Evolutionary conservation across 2,329 filamentous ascomycete genomes (phyloP).

Genomic region (Raffaelea ambrosiae): DNA sequence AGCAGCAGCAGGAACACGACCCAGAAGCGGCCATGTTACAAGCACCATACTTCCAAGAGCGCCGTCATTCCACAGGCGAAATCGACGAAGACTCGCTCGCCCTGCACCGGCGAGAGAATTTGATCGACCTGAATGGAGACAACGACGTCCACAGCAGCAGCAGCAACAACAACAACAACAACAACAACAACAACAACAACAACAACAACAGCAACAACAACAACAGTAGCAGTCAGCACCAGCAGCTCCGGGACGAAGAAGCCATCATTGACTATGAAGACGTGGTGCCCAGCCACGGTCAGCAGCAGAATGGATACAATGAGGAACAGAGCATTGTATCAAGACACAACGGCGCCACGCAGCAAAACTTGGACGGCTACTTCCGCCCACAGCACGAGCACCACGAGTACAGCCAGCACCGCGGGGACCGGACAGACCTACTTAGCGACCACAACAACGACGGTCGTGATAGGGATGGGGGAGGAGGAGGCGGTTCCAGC

Average conservation of each 20-base stretch:
- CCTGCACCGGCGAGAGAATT: constrained; percentile 42
- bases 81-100: constrained; percentile 55
- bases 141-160: constrained; percentile 12
- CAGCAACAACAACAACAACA: neutral
- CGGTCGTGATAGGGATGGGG: too few relatives aligned
- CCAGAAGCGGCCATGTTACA: constrained; percentile 21
- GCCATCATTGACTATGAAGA: constrained; percentile 11
- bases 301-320: neutral
- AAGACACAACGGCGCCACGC: neutral
- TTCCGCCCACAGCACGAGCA: neutral
- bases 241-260: constrained; percentile 17
- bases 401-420: neutral
- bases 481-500: neutral
- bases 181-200: constrained; percentile 19
- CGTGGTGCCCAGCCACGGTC: neutral
- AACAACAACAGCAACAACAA: neutral
- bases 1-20: constrained; percentile 19
- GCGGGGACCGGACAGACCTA: neutral
- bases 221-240: too few relatives aligned
- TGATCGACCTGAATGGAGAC: constrained; percentile 50
- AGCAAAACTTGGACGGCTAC: neutral
- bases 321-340: neutral
- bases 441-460: neutral
- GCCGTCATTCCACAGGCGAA: constrained; percentile 69
- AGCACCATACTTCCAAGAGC: constrained; percentile 43